Base-by-base conservation (phyloP, 306 rosid genomes). In the Trifolium pratense region DNA sequence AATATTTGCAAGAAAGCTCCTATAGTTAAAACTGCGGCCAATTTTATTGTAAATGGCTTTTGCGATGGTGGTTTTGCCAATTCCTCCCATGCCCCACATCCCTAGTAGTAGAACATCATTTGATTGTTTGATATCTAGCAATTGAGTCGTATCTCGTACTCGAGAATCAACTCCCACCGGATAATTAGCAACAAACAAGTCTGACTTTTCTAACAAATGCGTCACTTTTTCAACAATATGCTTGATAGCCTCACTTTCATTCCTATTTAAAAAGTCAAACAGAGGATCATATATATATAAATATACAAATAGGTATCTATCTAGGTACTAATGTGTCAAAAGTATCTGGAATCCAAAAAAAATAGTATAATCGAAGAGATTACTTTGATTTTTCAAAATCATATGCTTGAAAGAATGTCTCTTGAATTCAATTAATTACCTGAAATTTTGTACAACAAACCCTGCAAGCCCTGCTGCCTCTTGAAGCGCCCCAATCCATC, bases 71-170 rank as follows among this genome's bases (percentile, higher is more conserved):
- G 49, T 17, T 63, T 63, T 63, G 0, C 69, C 69, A 6, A 45
- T 15, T 3, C 80, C 75, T 17, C 53, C 72, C 78, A 74, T 74
- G 0, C 78, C 78, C 65, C 63, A 49, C 12, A 74, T 32, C 40
- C 78, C 78, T 0, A 66, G 4, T 25, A 78, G 10, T 9, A 36
- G 6, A 9, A 70, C 48, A 51, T 12, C 10, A 5, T 61, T 9
- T 49, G 65, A 15, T 6, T 9, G 4, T 8, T 37, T 7, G 23
- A 1, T 1, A 8, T n/a, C 29, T 12, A 36, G 39, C 0, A 15
- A 3, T 3, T 9, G 15, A 36, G 16, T n/a, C 6, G 46, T 46
- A 5, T 56, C 75, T 34, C 9, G 65, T 4, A 58, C 57, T n/a
- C 49, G 70, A 11, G 45, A 0, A 23, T 49, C 39, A n/a, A 80